phyloP scores from a whole-genome alignment of 106 monocot genomes.

The Agapanthus africanus region DNA sequence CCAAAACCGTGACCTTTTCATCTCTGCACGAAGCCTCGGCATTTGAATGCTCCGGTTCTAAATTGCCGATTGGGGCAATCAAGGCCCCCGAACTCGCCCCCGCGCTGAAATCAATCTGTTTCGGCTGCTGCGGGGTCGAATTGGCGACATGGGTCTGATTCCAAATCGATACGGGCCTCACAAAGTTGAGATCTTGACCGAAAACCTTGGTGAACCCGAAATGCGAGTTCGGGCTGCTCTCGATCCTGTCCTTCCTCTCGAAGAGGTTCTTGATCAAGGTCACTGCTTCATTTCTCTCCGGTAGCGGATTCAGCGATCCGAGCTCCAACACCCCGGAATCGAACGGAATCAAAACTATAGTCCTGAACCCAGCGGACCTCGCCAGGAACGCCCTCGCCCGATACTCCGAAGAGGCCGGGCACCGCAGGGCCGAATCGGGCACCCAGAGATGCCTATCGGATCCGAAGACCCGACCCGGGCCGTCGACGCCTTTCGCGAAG shows the following conservation, averaged over 20 bases:
- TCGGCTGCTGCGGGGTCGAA: no score
- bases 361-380: constrained; percentile 40
- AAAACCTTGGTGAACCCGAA: no score
- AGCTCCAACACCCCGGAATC: constrained; percentile 62
- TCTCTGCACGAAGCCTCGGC: constrained; percentile 28
- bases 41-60: constrained; percentile 19
- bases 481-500: constrained; percentile 55
- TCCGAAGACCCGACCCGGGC: constrained; percentile 46
- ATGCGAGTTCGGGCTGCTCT: not conserved
- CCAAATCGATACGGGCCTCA: constrained; percentile 13
- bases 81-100: constrained; percentile 13
- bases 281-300: constrained; percentile 28
- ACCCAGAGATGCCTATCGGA: constrained; percentile 63
- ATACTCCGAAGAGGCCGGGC: constrained; percentile 23
- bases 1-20: constrained; percentile 11
- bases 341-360: constrained; percentile 57
- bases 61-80: constrained; percentile 11
- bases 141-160: constrained; percentile 3
- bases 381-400: constrained; percentile 50
- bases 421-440: constrained; percentile 13
- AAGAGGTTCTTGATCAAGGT: constrained; percentile 23
- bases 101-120: constrained; percentile 27
- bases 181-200: constrained; percentile 40
- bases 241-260: constrained; percentile 7
- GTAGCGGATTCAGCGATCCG: constrained; percentile 33